phyloP scores from a whole-genome alignment of 495 filamentous ascomycete species.

The Echria macrotheca region DNA sequence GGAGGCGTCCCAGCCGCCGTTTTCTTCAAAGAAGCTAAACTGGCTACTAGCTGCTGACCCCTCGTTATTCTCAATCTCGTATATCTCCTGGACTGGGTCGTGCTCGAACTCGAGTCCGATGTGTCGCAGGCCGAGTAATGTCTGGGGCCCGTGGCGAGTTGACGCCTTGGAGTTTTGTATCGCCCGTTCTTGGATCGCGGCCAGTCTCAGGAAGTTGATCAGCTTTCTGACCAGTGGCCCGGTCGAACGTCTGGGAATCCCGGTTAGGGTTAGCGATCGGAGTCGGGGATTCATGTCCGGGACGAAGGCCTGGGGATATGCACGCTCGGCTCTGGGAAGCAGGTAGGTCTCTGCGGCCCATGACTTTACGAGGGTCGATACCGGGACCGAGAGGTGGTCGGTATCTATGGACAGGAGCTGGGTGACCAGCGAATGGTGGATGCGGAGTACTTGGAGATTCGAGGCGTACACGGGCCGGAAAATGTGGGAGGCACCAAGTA shows the following conservation, averaged over 20 bases:
- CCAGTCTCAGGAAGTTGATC: constrained; percentile 31
- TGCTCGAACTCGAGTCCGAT: constrained; percentile 39
- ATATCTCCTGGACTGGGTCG: constrained; percentile 25
- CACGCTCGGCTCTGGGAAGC: constrained; percentile 28
- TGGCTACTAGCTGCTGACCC: too few species aligned
- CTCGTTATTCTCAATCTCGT: too few species aligned
- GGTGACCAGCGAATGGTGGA: constrained; percentile 47
- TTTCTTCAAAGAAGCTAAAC: constrained; percentile 34
- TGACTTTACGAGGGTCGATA: constrained; percentile 18
- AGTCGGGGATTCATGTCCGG: constrained; percentile 45
- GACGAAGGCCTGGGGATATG: constrained; percentile 36
- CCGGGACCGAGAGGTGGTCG: constrained; percentile 15
- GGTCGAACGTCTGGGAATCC: constrained; percentile 36
- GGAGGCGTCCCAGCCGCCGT: constrained; percentile 15
- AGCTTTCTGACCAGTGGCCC: constrained; percentile 36
- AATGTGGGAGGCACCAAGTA: constrained; percentile 33
- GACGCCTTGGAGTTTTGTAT: constrained; percentile 18
- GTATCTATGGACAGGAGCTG: constrained; percentile 30
- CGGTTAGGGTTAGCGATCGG: constrained; percentile 32
- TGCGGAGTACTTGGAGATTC: constrained; percentile 38
- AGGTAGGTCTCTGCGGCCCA: constrained; percentile 36
- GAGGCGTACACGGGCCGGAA: constrained; percentile 42
- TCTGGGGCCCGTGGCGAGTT: constrained; percentile 20
- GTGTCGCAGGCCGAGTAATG: constrained; percentile 35
- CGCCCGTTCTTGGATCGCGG: constrained; percentile 34